These are phyloP conservation scores for Fusarium poae DNA, from an alignment of 2,329 filamentous ascomycete species.

Conservation along the genomic window DNA sequence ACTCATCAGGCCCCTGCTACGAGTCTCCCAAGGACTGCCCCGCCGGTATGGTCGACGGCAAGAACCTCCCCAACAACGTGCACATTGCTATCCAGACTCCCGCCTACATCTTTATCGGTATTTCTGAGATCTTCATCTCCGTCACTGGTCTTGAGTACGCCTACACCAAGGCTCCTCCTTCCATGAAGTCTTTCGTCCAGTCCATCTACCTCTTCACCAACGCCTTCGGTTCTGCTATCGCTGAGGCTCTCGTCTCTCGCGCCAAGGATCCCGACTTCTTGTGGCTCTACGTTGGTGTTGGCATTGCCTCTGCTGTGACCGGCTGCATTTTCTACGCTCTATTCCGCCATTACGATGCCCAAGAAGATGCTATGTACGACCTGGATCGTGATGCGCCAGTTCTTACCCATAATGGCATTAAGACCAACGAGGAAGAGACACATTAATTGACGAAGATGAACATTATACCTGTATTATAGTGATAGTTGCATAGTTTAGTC, in stretches of 20 bases:
- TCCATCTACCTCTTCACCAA: conserved; percentile 71
- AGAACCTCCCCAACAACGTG: conserved; percentile 59
- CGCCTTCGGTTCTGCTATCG: conserved; percentile 70
- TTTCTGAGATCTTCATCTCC: conserved; percentile 73
- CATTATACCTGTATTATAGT: conserved; percentile 1
- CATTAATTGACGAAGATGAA: background rate
- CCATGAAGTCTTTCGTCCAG: conserved; percentile 74
- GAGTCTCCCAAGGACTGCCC: conserved; percentile 58
- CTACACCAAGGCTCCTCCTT: conserved; percentile 78
- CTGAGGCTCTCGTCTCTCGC: conserved; percentile 70
- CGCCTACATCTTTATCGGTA: conserved; percentile 69
- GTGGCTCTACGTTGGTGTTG: conserved; percentile 75
- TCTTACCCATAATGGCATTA: conserved; percentile 29
- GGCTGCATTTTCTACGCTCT: conserved; percentile 66
- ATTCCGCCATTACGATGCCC: conserved; percentile 56
- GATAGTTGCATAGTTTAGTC: conserved; percentile 1
- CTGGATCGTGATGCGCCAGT: conserved; percentile 54
- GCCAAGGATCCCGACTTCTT: conserved; percentile 74
- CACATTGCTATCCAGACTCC: conserved; percentile 68
- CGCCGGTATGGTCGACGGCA: conserved; percentile 49
- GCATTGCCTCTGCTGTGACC: conserved; percentile 60
- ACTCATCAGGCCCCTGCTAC: conserved; percentile 65
- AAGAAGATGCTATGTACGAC: conserved; percentile 57
- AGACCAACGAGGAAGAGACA: background rate
- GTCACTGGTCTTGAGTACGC: conserved; percentile 80